Base-by-base conservation (phyloP, 1,284 basidiomycete species). In the Waitea zeae region DNA sequence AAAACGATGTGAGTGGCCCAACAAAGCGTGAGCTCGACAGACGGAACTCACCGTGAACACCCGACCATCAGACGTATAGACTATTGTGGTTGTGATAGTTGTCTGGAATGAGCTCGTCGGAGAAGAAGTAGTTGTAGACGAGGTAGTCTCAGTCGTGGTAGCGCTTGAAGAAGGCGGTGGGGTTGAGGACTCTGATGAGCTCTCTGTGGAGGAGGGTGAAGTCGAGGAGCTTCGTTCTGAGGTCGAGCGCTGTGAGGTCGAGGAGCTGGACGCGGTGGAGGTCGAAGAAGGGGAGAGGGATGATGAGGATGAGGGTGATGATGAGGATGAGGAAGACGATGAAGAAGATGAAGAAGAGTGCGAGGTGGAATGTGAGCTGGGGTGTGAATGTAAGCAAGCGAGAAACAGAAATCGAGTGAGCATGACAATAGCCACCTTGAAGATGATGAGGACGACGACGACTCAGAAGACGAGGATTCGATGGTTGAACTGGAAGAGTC, bases 371-470 rank as follows among this genome's bases (percentile, higher is more conserved):
- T 28, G 36, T 29, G 32, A 32, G 15, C 30, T 33, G 33, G n/a
- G 31, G 22, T 12, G 19, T 27, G 5, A 5, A 34, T 12, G 12
- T 12, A 34, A 17, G 17, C 33, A 3, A 22, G 6, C 20, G 19
- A 11, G 33, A 9, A 34, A 5, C 34, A 17, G 33, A 13, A n/a
- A 32, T 7, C 39, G 13, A 28, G 14, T 17, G 15, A 6, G 34
- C 28, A 20, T n/a, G 9, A 30, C 5, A 17, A 4, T 17, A 42
- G 44, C 20, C 41, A 66, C 71, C 51, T 64, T 66, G 53, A 75
- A 71, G 6, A 75, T 53, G 4, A 63, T 41, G 3, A 71, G 68
- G 0, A 69, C 72, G 18, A 74, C 65, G 38, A n/a, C n/a, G n/a
- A n/a, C n/a, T n/a, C 66, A 66, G 24, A 74, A 56, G 36, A 67